Evolutionary conservation across 2,329 filamentous ascomycete genomes (phyloP), one percentile per base, ranked within the genome.

Genomic region (Neopestalotiopsis clavispora): DNA sequence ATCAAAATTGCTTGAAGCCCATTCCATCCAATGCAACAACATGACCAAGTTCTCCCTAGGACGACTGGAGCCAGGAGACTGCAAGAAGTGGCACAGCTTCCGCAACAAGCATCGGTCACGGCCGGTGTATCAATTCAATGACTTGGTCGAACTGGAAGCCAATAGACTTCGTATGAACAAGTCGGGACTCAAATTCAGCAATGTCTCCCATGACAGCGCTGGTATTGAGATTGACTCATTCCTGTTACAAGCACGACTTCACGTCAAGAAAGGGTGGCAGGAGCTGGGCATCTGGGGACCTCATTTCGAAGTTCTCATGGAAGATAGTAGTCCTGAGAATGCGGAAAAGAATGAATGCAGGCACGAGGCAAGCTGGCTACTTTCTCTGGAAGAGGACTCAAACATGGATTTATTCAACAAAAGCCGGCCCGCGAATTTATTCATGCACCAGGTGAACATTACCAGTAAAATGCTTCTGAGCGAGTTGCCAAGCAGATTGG

Each of bases 211-310:
- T 12, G 34, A 9, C 13, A 20, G 20, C 14, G 9, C 17, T 17
- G n/a, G 1, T 5, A 10, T 6, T 7, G 14, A 6, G 13, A 5
- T 13, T 34, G 32, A 40, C 40, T 13, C 13, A 14, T 14, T 61
- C 13, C 5, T 40, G n/a, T 13, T 20, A 14, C 28, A 20, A 40
- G 59, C 59, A 1, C 59, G 59, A n/a, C 30, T 61, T 5, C 13
- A 38, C 10, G 17, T 61, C 17, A 30, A 34, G 10, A 17, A 14
- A n/a, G 59, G 9, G 4, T 61, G 34, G 59, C 30, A 61, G 32
- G n/a, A 30, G 59, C 12, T 40, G 32, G 59, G 59, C 32, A 61
- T 61, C 13, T 61, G 59, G 59, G 34, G 59, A 2, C 59, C 59
- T 14, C 59, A 61, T 17, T 61, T 61, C 32, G 59, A 61, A 12